phyloP scores from a whole-genome alignment of 2,329 filamentous ascomycete genomes.

The Fusarium dlaminii region DNA sequence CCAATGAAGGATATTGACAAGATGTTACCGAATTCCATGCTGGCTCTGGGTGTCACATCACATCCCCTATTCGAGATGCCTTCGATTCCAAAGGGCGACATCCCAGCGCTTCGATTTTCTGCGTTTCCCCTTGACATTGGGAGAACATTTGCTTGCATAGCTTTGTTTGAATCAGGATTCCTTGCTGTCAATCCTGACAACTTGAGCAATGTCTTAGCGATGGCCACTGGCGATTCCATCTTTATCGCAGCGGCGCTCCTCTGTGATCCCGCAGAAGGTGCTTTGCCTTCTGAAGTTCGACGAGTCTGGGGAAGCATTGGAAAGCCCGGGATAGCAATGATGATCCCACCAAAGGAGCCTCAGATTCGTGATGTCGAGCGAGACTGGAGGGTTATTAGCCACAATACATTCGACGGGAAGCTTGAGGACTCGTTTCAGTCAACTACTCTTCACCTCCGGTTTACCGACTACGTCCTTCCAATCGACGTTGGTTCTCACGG shows the following conservation, averaged over 20 bases:
- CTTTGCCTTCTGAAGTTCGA: neutral
- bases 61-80: no score
- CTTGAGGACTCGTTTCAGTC: neutral
- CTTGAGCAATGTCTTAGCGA: neutral
- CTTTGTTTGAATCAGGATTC: neutral
- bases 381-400: neutral
- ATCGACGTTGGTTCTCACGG: neutral
- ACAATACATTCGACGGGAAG: neutral
- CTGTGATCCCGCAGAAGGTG: fast-evolving
- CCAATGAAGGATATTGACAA: no score
- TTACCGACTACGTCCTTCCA: neutral
- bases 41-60: no score
- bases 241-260: neutral
- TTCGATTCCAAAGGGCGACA: no score
- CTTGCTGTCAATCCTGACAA: neutral
- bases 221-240: neutral
- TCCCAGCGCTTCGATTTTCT: no score
- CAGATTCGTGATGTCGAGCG: fast-evolving
- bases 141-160: neutral
- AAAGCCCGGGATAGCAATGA: neutral
- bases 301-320: neutral
- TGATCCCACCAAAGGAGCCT: neutral
- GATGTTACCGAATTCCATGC: no score
- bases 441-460: neutral
- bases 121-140: fast-evolving